Conservation (phyloP, 1,139 yeast species). For the Taphrina flavorubra region DNA sequence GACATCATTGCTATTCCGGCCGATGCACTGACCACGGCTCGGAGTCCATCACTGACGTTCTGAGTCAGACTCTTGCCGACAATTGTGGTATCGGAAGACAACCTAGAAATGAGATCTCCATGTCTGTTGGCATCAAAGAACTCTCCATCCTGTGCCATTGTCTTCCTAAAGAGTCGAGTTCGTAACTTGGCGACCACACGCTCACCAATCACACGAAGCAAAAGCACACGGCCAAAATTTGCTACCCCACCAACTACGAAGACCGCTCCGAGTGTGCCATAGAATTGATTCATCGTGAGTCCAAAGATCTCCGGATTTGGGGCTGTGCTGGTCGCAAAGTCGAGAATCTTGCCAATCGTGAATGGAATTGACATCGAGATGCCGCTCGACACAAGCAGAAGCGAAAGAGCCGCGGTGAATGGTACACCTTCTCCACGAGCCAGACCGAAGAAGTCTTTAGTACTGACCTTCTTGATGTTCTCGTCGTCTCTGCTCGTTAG, state of each 20-base stretch:
- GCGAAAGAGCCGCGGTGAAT: constrained; percentile 36
- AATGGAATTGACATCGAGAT: constrained; percentile 43
- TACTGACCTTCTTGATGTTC: constrained; percentile 35
- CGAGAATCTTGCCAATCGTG: constrained; percentile 69
- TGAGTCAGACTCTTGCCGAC: constrained; percentile 87
- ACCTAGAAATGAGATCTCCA: constrained; percentile 87
- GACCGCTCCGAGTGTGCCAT: constrained; percentile 60
- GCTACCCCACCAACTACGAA: constrained; percentile 74
- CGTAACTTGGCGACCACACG: constrained; percentile 82
- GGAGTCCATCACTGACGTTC: constrained; percentile 86
- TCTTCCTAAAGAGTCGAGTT: constrained; percentile 73
- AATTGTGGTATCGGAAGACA: constrained; percentile 87
- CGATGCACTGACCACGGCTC: constrained; percentile 76
- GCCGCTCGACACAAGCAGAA: constrained; percentile 38
- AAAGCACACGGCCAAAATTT: constrained; percentile 77
- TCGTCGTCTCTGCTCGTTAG: constrained; percentile 34
- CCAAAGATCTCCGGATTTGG: constrained; percentile 55
- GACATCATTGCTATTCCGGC: constrained; percentile 91
- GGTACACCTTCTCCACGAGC: constrained; percentile 42
- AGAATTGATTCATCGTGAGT: constrained; percentile 58
- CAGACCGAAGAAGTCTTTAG: constrained; percentile 36
- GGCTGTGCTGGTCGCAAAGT: constrained; percentile 60
- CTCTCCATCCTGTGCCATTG: constrained; percentile 85
- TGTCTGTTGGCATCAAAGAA: constrained; percentile 91
- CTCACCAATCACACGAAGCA: constrained; percentile 81